Evolutionary conservation across 2,329 filamentous ascomycete species (phyloP), one percentile per base, ranked within the genome.

Genomic region (Fusarium sp.): DNA sequence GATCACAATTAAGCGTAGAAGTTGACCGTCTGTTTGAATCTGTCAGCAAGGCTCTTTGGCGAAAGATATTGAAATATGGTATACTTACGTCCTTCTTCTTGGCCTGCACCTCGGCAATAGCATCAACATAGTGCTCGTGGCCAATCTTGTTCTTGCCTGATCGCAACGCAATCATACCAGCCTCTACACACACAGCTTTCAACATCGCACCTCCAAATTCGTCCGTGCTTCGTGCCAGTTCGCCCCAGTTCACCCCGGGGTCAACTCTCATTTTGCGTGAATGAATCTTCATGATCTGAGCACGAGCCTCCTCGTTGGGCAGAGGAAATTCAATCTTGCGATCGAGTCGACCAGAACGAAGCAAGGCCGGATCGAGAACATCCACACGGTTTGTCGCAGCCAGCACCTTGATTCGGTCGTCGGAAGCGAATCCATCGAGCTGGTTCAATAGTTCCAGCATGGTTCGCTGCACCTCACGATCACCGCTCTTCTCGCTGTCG

Each of bases 381-480:
- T 98, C 95, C 62, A 98, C 91, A 80, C 94, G 91, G 85, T 98
- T 98, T 25, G 94, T 98, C 46, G 94, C 94, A 6, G 94, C 94
- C 54, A 98, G 87, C 8, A 98, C 95, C 85, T 98, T 98, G 86
- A 98, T 97, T 54, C 94, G 91, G 79, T 98, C 95, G 79, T 98
- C 94, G 9, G 94, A 97, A 1, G 96, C 97, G 78, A 99, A 99
- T 57, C 96, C 96, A 78, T 99, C 96, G 3, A 99, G 90, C 84
- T 99, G 96, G 84, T 99, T 99, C 71, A 99, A 91, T 58, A 99
- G 88, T 82, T 99, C 96, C 84, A 99, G 86, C 97, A 99, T 99
- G 62, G 96, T 99, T 80, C 96, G 90, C 84, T 99, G 96, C 45
- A 99, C 96, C 84, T 99, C 96, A 81, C 96, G 89, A 81, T 99